phyloP scores from a whole-genome alignment of 805 yeast genomes.

The Candida glaebosa region DNA sequence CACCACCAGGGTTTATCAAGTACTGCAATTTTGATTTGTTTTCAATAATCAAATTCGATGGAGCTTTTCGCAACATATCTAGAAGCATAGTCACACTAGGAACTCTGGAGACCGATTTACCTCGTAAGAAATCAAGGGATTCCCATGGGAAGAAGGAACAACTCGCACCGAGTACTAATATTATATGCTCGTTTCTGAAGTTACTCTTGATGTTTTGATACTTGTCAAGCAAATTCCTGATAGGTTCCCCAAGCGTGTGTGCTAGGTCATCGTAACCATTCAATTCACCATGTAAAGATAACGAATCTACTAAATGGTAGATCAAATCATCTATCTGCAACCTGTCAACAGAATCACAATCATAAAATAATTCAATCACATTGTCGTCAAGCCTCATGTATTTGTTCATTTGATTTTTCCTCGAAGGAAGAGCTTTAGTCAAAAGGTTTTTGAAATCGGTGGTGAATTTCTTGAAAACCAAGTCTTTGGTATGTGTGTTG shows the following conservation, averaged over 20 bases:
- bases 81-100: constrained; percentile 55
- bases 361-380: constrained; percentile 18
- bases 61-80: constrained; percentile 25
- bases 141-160: constrained; percentile 92
- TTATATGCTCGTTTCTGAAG: constrained; percentile 46
- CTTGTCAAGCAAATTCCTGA: constrained; percentile 44
- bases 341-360: constrained; percentile 10
- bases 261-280: constrained; percentile 60
- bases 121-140: constrained; percentile 54
- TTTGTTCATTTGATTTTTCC: constrained; percentile 2
- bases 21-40: constrained; percentile 24
- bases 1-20: constrained; percentile 80
- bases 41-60: background rate
- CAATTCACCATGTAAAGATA: constrained; percentile 60
- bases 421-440: constrained; percentile 11
- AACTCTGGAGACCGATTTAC: constrained; percentile 63
- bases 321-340: constrained; percentile 60
- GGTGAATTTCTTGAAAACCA: constrained; percentile 16
- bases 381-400: constrained; percentile 16
- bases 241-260: constrained; percentile 49
- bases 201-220: constrained; percentile 11
- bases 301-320: constrained; percentile 56
- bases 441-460: constrained; percentile 15
- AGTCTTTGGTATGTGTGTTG: constrained; percentile 26
- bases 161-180: constrained; percentile 63